phyloP scores from a whole-genome alignment of 2,329 filamentous ascomycete species.

The Phyllosticta capitalensis region DNA sequence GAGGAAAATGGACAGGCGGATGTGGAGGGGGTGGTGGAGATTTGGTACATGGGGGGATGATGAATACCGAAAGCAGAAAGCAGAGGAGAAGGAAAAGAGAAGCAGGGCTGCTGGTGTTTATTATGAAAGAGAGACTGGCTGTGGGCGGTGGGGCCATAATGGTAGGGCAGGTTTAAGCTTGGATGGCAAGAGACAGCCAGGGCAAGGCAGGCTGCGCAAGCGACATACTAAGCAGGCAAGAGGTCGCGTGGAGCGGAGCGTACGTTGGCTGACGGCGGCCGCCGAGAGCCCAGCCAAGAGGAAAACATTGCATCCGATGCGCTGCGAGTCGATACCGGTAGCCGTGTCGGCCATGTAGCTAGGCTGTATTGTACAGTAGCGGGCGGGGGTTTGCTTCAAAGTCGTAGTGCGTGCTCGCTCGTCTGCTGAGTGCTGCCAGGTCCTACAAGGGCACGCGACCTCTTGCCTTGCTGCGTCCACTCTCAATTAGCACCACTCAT shows the following conservation, averaged over 20 bases:
- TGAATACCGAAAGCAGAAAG: neutral
- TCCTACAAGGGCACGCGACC: no score
- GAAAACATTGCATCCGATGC: neutral
- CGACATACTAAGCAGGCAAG: neutral
- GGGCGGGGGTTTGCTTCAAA: neutral
- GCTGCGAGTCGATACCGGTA: no score
- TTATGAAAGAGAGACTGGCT: neutral
- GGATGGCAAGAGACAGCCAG: neutral
- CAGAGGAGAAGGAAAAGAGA: neutral
- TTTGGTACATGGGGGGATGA: neutral
- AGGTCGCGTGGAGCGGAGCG: neutral
- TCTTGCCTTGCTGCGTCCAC: no score
- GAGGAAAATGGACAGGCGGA: neutral
- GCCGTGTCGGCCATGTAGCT: no score
- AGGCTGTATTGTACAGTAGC: no score
- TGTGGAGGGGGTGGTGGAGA: neutral
- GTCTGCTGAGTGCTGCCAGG: no score
- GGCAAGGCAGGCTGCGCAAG: neutral
- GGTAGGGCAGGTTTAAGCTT: neutral
- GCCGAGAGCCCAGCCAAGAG: neutral
- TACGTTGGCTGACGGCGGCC: neutral
- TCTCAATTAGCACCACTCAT: neutral
- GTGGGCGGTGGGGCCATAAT: neutral
- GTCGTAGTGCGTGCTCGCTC: neutral
- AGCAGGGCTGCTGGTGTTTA: neutral